Base-by-base conservation (phyloP, 176 grass and related monocot genomes). In the Puya raimondii region DNA sequence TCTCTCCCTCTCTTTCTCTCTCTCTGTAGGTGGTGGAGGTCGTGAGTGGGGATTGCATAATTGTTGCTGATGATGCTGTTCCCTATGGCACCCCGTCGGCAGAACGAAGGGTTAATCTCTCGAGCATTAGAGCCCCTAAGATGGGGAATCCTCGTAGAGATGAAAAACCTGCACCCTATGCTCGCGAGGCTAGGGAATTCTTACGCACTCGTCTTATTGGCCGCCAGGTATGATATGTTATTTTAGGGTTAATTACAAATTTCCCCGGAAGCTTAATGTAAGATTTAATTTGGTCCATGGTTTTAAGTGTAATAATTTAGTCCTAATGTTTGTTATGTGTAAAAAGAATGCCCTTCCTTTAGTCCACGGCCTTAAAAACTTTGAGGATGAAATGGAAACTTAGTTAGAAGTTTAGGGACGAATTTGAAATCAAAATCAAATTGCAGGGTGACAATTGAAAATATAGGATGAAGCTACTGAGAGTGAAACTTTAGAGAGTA, bases 11-110 rank as follows among this genome's bases (percentile, higher is more conserved):
- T 58, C 15, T 58, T 16, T 53, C 14, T 53, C 5, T 53, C 3
- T 16, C 11, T 15, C 53, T n/a, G 25, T 83, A 99, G 94, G 94
- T 99, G 11, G 90, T 99, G 58, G 94, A 99, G 71, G 87, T 99
- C 67, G 94, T 93, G 21, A 99, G 94, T 73, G 94, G 94, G 12
- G 94, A 99, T 71, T 99, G 94, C 70, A 69, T 99, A 76, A 81
- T 99, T 72, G 85, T 93, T 71, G 90, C 87, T 76, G 94, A 99
- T 72, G 94, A 84, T 79, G 70, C 82, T 72, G 82, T 80, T 74
- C 78, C 94, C 67, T 86, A 74, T 47, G 94, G 90, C 10, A 93
- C 87, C 69, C 94, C 90, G 76, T 81, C 74, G 33, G 89, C 94
- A 21, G 90, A 99, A 82, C 85, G 90, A 2, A 77, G 90, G 21